These are phyloP conservation scores for Epicoccum sorghinum DNA, from an alignment of 2,329 filamentous ascomycete species.

Conservation along the genomic window DNA sequence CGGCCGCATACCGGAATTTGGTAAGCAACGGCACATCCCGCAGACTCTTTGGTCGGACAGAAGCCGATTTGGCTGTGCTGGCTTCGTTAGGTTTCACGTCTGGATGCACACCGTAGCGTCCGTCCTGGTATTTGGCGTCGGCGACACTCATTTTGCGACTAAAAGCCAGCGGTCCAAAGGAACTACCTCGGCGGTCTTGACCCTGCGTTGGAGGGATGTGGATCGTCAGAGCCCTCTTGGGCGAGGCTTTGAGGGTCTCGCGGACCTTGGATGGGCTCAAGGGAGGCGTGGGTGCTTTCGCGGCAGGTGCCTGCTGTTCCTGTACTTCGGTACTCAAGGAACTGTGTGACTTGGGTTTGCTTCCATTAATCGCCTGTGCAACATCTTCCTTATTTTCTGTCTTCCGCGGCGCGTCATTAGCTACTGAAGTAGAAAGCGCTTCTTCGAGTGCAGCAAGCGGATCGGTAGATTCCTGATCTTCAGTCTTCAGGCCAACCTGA, in stretches of 20 bases:
- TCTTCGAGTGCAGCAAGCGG: constrained; percentile 38
- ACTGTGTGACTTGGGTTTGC: neutral
- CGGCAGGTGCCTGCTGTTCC: neutral
- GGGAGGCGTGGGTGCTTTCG: constrained; percentile 42
- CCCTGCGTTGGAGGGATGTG: constrained; percentile 3
- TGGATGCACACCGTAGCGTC: constrained; percentile 48
- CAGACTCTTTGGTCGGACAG: constrained; percentile 27
- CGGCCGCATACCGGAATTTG: constrained; percentile 40
- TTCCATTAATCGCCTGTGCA: neutral
- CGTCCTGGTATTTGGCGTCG: constrained; percentile 61
- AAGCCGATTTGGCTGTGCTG: neutral
- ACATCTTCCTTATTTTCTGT: neutral
- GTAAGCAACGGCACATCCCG: constrained; percentile 38
- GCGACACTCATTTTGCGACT: constrained; percentile 54
- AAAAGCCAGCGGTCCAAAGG: constrained; percentile 61
- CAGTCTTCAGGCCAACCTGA: neutral
- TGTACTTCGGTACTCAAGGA: neutral
- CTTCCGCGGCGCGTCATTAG: neutral
- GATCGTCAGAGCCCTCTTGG: constrained; percentile 20
- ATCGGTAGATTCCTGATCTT: constrained; percentile 33
- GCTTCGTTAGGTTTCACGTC: constrained; percentile 14
- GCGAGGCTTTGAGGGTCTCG: constrained; percentile 56
- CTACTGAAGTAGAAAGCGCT: constrained; percentile 28
- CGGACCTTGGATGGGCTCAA: constrained; percentile 51
- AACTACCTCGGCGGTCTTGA: constrained; percentile 46